Conservation (phyloP, 2,329 filamentous ascomycete species). For the Pezicula carpinea region DNA sequence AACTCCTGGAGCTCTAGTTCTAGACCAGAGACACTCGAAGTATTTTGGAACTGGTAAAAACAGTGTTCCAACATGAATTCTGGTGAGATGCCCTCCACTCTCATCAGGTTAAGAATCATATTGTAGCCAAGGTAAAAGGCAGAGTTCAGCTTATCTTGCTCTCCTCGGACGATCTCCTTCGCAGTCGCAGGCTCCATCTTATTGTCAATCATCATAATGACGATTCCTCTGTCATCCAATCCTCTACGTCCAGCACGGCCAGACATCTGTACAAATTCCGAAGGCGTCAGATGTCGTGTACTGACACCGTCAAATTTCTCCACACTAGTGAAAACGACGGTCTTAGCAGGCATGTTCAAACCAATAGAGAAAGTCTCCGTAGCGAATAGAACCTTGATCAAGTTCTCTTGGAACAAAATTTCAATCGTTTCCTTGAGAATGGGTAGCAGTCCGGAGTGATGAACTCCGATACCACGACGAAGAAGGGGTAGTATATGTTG, state of each 20-base stretch:
- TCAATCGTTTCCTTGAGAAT: slow-evolving; percentile 99
- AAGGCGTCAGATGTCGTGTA: slow-evolving; percentile 81
- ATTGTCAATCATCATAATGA: slow-evolving; percentile 99
- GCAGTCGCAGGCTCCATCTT: slow-evolving; percentile 94
- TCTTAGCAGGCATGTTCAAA: slow-evolving; percentile 98
- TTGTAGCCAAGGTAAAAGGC: slow-evolving; percentile 98
- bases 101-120: slow-evolving; percentile 94
- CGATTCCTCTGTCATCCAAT: slow-evolving; percentile 94
- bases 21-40: slow-evolving; percentile 74
- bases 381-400: slow-evolving; percentile 97
- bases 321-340: slow-evolving; percentile 96
- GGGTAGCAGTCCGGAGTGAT: slow-evolving; percentile 91
- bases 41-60: slow-evolving; percentile 98
- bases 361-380: slow-evolving; percentile 99
- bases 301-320: slow-evolving; percentile 87
- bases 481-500: slow-evolving; percentile 83
- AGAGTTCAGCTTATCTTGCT: slow-evolving; percentile 95
- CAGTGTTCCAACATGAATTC: slow-evolving; percentile 99
- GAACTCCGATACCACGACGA: slow-evolving; percentile 89
- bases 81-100: slow-evolving; percentile 98
- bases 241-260: slow-evolving; percentile 94
- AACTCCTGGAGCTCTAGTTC: slow-evolving; percentile 80
- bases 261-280: slow-evolving; percentile 98
- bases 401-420: slow-evolving; percentile 94
- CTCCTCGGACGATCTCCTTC: slow-evolving; percentile 90